phyloP scores from a whole-genome alignment of 495 filamentous ascomycete genomes.

The Aspergillus homomorphus region DNA sequence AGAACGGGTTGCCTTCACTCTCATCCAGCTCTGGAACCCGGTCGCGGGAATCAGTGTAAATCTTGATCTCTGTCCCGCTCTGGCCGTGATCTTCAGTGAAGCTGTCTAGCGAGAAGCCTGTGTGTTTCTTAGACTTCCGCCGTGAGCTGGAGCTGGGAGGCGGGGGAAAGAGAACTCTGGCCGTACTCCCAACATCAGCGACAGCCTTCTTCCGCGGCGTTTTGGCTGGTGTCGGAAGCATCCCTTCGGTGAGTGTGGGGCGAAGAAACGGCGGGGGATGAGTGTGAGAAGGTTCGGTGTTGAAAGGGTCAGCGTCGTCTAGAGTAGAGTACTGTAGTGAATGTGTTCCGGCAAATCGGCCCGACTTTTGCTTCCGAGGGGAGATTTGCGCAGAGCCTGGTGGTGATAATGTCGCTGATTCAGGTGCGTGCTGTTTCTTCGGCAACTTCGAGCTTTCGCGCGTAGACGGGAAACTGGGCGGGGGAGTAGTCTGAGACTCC shows the following conservation, averaged over 20 bases:
- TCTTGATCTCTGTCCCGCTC: conserved; percentile 58
- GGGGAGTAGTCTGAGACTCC: conserved; percentile 37
- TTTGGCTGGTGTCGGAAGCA: conserved; percentile 87
- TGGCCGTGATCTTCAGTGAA: conserved; percentile 54
- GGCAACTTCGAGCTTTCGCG: conserved; percentile 18
- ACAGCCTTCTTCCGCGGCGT: conserved; percentile 69
- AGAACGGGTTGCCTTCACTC: conserved; percentile 72
- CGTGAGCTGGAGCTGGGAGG: conserved; percentile 24
- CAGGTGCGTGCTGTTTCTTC: conserved; percentile 22
- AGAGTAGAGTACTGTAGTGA: conserved; percentile 16
- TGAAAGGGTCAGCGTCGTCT: conserved; percentile 23
- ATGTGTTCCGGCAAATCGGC: conserved; percentile 15
- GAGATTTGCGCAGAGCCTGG: conserved; percentile 44
- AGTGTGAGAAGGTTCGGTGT: conserved; percentile 17
- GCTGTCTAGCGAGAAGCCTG: conserved; percentile 67
- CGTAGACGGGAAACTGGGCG: conserved; percentile 28
- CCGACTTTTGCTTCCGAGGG: conserved; percentile 50
- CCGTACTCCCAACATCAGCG: conserved; percentile 58
- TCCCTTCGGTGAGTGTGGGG: conserved; percentile 39
- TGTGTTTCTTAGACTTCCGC: conserved; percentile 54
- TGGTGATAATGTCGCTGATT: conserved; percentile 25
- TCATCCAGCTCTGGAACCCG: conserved; percentile 70
- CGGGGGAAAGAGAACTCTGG: conserved; percentile 73
- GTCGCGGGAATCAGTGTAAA: conserved; percentile 88
- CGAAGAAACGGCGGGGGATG: conserved; percentile 19